Base-by-base conservation (phyloP, 345 rosid species). In the Balakata baccata region DNA sequence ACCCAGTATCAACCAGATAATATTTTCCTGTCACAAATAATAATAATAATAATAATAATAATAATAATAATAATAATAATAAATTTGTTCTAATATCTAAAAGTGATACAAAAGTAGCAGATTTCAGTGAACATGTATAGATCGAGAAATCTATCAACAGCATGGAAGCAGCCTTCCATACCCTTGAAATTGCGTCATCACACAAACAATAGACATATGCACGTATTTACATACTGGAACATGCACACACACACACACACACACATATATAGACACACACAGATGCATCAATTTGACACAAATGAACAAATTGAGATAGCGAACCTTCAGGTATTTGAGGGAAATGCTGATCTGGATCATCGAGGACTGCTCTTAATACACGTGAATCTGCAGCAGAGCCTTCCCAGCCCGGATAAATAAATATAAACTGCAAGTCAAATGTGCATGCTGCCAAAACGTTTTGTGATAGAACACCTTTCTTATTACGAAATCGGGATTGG, bases 341-440 rank as follows among this genome's bases (percentile, higher is more conserved):
- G 75, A 92, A 92, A 72, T 92, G 89, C 87, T 92, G 98, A 79
- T 84, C 84, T 50, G 94, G 91, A 78, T 92, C 85, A 61, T 89
- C 86, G 51, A 90, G 82, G 60, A 89, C 98, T 20, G 94, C 91
- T 84, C 90, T 83, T 70, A 89, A 71, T n/a, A 88, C 84, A 57
- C 90, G 91, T 45, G 92, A 87, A 83, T 90, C 90, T 11, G 86
- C 81, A 60, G 75, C 88, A 70, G 96, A 87, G 47, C 98, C 96
- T 87, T 90, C 98, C 98, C 94, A 88, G 72, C 96, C 94, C 0
- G 96, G 88, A 77, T 85, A 90, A 68, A 92, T 78, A 77, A 86
- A 90, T 71, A 92, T 86, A 71, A 92, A 90, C 84, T 84, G 89
- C 68, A 85, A 77, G 81, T 92, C 92, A 73, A 90, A 89, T 25